A percentile compares a stretch with the other conserved stretches of the same genome.
These are phyloP conservation scores for Lodderomyces orthopsilosis DNA, from an alignment of 1,139 yeast genomes.

Conservation along the genomic window DNA sequence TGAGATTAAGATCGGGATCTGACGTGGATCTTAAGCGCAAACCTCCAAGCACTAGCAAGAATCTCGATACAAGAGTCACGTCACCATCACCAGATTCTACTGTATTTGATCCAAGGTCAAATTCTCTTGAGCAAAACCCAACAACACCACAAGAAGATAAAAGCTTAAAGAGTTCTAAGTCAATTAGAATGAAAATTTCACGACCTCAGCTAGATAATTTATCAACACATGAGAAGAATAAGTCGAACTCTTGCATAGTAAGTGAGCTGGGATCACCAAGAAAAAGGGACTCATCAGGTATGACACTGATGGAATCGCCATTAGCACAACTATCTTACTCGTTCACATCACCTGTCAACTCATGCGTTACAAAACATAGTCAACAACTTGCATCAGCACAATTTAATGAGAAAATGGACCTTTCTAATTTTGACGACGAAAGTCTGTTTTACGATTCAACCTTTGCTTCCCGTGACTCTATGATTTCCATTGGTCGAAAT, in stretches of 20 bases:
- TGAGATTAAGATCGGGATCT: slow-evolving; percentile 4
- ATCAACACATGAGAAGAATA: neutral
- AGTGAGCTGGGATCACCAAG: neutral
- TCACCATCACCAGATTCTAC: neutral
- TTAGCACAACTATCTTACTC: neutral
- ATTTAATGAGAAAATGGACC: neutral
- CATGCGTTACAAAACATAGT: neutral
- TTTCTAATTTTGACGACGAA: neutral
- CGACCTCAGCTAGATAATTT: neutral
- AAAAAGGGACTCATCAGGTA: neutral
- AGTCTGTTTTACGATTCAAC: neutral
- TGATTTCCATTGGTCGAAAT: neutral
- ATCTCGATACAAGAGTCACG: neutral
- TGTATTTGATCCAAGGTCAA: neutral
- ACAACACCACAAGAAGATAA: neutral
- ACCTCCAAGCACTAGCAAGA: neutral
- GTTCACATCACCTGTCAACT: neutral
- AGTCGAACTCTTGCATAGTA: neutral
- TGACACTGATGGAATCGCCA: neutral
- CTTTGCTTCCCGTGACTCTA: neutral
- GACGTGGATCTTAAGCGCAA: neutral
- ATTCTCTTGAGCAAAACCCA: neutral
- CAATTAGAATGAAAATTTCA: neutral
- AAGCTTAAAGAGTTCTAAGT: neutral
- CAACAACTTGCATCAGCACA: neutral